Evolutionary conservation across 2,329 filamentous ascomycete genomes (phyloP).

Genomic region (Drechmeria coniospora): DNA sequence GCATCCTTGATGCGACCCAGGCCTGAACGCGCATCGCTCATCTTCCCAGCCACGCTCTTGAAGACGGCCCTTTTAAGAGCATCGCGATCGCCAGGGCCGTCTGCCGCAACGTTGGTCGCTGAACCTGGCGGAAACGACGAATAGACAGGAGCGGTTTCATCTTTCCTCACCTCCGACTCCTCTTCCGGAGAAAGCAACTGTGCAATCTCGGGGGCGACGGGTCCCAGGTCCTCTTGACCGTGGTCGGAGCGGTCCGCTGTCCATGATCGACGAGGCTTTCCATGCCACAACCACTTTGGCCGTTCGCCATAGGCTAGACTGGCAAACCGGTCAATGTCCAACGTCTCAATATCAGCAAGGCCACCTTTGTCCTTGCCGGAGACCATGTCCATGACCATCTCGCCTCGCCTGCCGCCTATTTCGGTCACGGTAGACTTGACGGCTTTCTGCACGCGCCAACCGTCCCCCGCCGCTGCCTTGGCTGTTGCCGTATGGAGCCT

Average conservation of each 20-base stretch:
- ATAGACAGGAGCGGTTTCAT: slow-evolving; percentile 28
- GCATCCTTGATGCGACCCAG: slow-evolving; percentile 76
- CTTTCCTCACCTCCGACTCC: slow-evolving; percentile 27
- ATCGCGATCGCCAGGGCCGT: slow-evolving; percentile 37
- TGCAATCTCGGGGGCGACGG: slow-evolving; percentile 36
- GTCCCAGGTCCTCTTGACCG: slow-evolving; percentile 28
- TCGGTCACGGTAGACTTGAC: slow-evolving; percentile 93
- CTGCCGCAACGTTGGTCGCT: slow-evolving; percentile 24
- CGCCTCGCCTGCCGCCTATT: slow-evolving; percentile 82
- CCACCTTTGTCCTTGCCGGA: slow-evolving; percentile 73
- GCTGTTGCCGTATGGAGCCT: slow-evolving; percentile 70
- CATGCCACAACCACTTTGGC: slow-evolving; percentile 88
- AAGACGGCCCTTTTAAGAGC: slow-evolving; percentile 51
- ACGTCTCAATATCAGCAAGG: slow-evolving; percentile 82
- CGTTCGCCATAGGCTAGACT: slow-evolving; percentile 66
- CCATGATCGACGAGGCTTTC: slow-evolving; percentile 65
- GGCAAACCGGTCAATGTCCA: slow-evolving; percentile 74
- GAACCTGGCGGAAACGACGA: slow-evolving; percentile 28
- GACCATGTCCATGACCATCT: slow-evolving; percentile 92
- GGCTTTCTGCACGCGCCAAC: slow-evolving; percentile 82
- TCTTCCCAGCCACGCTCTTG: slow-evolving; percentile 65
- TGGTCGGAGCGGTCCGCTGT: slow-evolving; percentile 29
- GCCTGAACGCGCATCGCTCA: slow-evolving; percentile 67
- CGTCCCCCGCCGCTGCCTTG: slow-evolving; percentile 77
- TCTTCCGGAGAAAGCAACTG: slow-evolving; percentile 38